Base-by-base conservation (phyloP, 148 eudicot species). In the Rhododendron kiyosumense region DNA sequence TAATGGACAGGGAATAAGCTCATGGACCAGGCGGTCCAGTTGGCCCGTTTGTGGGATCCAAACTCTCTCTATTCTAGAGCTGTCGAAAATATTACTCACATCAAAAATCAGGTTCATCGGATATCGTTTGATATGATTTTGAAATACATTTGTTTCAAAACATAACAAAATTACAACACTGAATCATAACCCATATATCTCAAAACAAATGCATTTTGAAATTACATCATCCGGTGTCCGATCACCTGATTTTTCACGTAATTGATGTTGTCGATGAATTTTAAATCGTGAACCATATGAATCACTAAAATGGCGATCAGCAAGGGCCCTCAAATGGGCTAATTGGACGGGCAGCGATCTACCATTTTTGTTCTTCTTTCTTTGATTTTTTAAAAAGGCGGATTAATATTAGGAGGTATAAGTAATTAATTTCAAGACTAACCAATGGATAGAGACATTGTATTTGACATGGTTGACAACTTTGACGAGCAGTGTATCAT, bases 401-500 rank as follows among this genome's bases (percentile, higher is more conserved):
- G 10, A 14, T 9, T 49, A 32, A 32, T 32, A 28, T 9, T 28
- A 46, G 17, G 30, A n/a, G 24, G 17, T 36, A 36, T 41, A 0
- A 36, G 9, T 41, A 41, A 41, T 6, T 28, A 41, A 15, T 79
- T 78, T 24, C 1, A 12, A 30, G 22, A 28, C 84, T 77, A 43
- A 87, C 88, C 88, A 87, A 45, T 87, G 88, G 34, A 87, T 87
- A 26, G 78, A 10, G 15, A 87, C 84, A 36, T 84, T 87, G 83
- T 87, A 84, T 22, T 79, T 79, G 79, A 87, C 88, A 67, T 79
- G 88, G 86, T 87, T 87, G 7, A 79, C 73, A 51, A 87, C 88
- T 32, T 79, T 87, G 3, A 87, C 80, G 17, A 79, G 86, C 73
- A 87, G 86, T 4, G 51, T 87, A 32, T 87, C 88, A 38, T 61